phyloP scores from a whole-genome alignment of 169 alveolate species.

The Cryptosporidium sp. region DNA sequence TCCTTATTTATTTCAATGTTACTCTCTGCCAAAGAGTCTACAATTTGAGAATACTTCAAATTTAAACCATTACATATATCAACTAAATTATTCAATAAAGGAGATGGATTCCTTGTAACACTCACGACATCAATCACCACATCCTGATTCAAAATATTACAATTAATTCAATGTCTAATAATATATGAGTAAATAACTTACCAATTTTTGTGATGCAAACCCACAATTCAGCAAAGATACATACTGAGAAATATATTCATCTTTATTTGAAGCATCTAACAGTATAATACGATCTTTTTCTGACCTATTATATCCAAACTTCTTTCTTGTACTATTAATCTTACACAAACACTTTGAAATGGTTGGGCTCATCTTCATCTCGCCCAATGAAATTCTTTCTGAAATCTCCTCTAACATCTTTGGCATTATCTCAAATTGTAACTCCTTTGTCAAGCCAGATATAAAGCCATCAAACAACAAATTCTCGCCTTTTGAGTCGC shows the following conservation, averaged over 20 bases:
- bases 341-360: conserved; percentile 57
- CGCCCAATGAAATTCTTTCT: conserved; percentile 3
- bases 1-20: background rate
- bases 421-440: background rate
- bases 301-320: conserved; percentile 17
- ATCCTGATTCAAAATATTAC: background rate
- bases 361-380: conserved; percentile 27
- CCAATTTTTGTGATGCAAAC: conserved; percentile 64
- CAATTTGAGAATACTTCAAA: conserved; percentile 26
- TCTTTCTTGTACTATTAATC: conserved; percentile 27
- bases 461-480: conserved; percentile 48
- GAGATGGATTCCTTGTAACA: conserved; percentile 42
- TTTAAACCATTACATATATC: conserved; percentile 58
- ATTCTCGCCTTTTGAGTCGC: conserved; percentile 27
- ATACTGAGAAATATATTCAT: conserved; percentile 53
- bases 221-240: conserved; percentile 51
- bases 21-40: conserved; percentile 22
- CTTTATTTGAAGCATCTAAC: conserved; percentile 55
- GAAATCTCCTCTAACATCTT: background rate
- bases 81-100: conserved; percentile 42
- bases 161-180: too few relatives aligned
- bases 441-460: conserved; percentile 25
- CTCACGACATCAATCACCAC: conserved; percentile 49
- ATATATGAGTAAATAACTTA: background rate
- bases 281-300: conserved; percentile 39